Evolutionary conservation across 2,329 filamentous ascomycete species (phyloP).

Genomic region (Talaromyces sp.): DNA sequence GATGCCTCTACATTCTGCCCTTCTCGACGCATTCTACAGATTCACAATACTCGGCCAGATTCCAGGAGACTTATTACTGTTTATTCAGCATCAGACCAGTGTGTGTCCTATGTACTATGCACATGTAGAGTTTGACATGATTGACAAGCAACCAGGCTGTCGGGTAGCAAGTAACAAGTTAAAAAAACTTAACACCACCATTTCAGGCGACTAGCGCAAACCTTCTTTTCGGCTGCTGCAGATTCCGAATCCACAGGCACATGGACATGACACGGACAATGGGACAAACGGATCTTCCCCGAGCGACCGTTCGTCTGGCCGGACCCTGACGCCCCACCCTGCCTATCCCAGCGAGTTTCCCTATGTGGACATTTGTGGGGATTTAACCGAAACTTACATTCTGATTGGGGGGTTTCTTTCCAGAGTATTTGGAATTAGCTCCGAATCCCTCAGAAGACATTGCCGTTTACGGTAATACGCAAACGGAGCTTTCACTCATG

Average conservation of each 20-base stretch:
- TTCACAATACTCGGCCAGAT: too few relatives aligned
- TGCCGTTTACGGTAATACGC: background rate
- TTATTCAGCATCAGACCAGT: too few relatives aligned
- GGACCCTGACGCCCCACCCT: too few relatives aligned
- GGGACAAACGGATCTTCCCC: background rate
- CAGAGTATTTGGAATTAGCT: background rate
- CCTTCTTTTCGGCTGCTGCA: background rate
- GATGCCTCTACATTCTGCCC: background rate
- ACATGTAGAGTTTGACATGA: background rate
- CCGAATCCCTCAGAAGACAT: background rate
- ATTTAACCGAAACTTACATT: too few relatives aligned
- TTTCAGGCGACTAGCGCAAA: too few relatives aligned
- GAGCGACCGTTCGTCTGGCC: background rate
- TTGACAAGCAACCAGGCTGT: background rate
- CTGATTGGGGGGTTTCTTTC: background rate
- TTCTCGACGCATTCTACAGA: too few relatives aligned
- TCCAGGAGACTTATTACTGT: too few relatives aligned
- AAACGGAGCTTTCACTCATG: background rate
- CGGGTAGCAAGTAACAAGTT: too few relatives aligned
- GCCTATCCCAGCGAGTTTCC: too few relatives aligned
- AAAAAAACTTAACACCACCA: too few relatives aligned
- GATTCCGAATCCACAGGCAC: background rate
- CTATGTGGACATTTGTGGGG: too few relatives aligned
- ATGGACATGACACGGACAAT: background rate
- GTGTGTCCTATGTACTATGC: too few relatives aligned